phyloP scores from a whole-genome alignment of 2,329 filamentous ascomycete species.

The Diaporthe humulicola region DNA sequence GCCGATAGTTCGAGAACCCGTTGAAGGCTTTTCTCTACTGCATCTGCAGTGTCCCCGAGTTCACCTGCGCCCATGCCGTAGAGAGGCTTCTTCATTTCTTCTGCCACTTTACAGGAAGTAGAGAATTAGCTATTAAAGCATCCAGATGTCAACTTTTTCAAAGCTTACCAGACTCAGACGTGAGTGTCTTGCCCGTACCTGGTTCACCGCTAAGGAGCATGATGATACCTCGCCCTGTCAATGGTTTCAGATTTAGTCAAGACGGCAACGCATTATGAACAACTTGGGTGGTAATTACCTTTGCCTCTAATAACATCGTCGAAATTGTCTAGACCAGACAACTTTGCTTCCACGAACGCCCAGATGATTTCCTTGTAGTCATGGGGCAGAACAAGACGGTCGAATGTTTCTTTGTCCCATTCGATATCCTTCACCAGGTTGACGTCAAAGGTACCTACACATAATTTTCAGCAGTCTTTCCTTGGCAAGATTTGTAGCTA shows the following conservation, averaged over 20 bases:
- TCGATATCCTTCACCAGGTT: not conserved
- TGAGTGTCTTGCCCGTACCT: conserved; percentile 18
- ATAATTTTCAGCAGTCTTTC: too few species aligned
- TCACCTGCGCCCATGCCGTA: conserved; percentile 56
- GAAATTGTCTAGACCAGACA: conserved; percentile 14
- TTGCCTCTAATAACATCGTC: conserved; percentile 41
- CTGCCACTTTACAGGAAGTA: too few species aligned
- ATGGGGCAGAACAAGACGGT: conserved; percentile 41
- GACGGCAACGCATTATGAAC: too few species aligned
- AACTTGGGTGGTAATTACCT: too few species aligned
- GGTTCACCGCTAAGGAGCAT: conserved; percentile 20
- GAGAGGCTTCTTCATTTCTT: conserved; percentile 52
- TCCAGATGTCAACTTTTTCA: too few species aligned
- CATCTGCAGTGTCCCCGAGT: conserved; percentile 50
- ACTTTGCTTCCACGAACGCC: not conserved
- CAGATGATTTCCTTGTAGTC: conserved; percentile 56
- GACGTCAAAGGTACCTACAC: not conserved
- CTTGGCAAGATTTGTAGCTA: too few species aligned
- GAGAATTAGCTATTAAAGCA: too few species aligned
- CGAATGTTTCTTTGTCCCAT: conserved; percentile 61
- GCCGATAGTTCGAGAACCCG: conserved; percentile 52
- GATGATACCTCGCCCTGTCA: conserved; percentile 34
- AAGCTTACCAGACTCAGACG: not conserved
- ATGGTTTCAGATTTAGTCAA: too few species aligned
- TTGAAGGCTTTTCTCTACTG: conserved; percentile 50